Evolutionary conservation across 129 eudicot genomes (phyloP).

Genomic region (Erigeron canadensis): DNA sequence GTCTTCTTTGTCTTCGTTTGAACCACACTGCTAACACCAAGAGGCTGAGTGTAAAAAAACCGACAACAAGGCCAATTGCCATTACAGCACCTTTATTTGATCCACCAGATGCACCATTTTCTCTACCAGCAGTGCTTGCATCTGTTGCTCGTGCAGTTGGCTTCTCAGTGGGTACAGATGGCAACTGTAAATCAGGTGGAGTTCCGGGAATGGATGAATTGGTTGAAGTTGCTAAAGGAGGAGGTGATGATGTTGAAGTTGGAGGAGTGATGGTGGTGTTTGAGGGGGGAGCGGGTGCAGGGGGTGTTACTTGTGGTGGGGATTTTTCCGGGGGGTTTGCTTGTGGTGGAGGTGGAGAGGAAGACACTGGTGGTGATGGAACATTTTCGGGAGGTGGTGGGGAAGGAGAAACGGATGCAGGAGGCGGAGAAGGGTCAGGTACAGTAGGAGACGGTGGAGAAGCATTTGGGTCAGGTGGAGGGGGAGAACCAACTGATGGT

Average conservation of each 20-base stretch:
- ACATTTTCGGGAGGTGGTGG: slow-evolving; percentile 24
- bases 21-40: slow-evolving; percentile 61
- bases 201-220: slow-evolving; percentile 30
- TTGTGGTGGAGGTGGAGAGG: slow-evolving; percentile 13
- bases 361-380: not conserved
- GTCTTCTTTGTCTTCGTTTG: slow-evolving; percentile 57
- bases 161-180: slow-evolving; percentile 51
- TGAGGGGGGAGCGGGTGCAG: slow-evolving; percentile 40
- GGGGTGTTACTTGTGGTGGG: slow-evolving; percentile 26
- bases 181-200: slow-evolving; percentile 35
- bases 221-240: slow-evolving; percentile 35
- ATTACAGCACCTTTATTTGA: slow-evolving; percentile 39
- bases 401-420: slow-evolving; percentile 44
- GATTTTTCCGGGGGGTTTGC: slow-evolving; percentile 4
- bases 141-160: slow-evolving; percentile 60
- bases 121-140: slow-evolving; percentile 35
- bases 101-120: slow-evolving; percentile 40
- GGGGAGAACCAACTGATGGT: slow-evolving; percentile 24
- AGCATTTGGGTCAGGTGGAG: slow-evolving; percentile 40
- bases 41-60: slow-evolving; percentile 56
- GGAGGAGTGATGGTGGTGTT: slow-evolving; percentile 40
- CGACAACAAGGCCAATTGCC: slow-evolving; percentile 59
- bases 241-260: slow-evolving; percentile 47
- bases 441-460: slow-evolving; percentile 42
- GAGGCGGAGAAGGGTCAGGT: slow-evolving; percentile 49